phyloP scores from a whole-genome alignment of 1,139 yeast genomes.

The Yamadazyma jaroonii region DNA sequence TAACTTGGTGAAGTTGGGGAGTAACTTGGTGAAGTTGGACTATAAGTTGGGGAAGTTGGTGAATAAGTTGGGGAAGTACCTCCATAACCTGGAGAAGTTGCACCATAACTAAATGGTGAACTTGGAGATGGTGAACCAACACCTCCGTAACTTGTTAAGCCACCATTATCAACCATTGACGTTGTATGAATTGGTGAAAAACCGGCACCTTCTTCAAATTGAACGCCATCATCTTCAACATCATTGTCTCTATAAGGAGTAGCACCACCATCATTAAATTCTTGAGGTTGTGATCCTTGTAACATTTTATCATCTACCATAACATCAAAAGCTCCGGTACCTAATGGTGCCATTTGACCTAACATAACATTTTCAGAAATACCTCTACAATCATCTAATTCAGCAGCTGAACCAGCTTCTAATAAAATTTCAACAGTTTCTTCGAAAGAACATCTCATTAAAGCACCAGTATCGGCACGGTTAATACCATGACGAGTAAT shows the following conservation, averaged over 20 bases:
- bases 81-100: slow-evolving; percentile 52
- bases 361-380: slow-evolving; percentile 96
- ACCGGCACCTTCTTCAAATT: slow-evolving; percentile 78
- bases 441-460: slow-evolving; percentile 99
- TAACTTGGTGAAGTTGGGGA: slow-evolving; percentile 47
- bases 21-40: slow-evolving; percentile 60
- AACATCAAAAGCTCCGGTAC: slow-evolving; percentile 97
- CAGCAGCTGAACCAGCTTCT: slow-evolving; percentile 98
- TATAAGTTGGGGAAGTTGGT: slow-evolving; percentile 62
- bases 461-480: slow-evolving; percentile 97
- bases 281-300: slow-evolving; percentile 56
- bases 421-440: slow-evolving; percentile 96
- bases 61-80: slow-evolving; percentile 65
- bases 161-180: slow-evolving; percentile 83
- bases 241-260: slow-evolving; percentile 89
- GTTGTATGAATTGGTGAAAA: slow-evolving; percentile 95
- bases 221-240: slow-evolving; percentile 73
- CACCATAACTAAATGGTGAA: slow-evolving; percentile 59
- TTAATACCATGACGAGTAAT: slow-evolving; percentile 99
- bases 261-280: slow-evolving; percentile 81
- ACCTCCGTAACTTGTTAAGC: slow-evolving; percentile 87
- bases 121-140: slow-evolving; percentile 55
- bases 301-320: slow-evolving; percentile 90
- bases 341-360: slow-evolving; percentile 98
- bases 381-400: slow-evolving; percentile 97